phyloP scores from a whole-genome alignment of 257 asterid genomes.

The Dorcoceras hygrometricum region DNA sequence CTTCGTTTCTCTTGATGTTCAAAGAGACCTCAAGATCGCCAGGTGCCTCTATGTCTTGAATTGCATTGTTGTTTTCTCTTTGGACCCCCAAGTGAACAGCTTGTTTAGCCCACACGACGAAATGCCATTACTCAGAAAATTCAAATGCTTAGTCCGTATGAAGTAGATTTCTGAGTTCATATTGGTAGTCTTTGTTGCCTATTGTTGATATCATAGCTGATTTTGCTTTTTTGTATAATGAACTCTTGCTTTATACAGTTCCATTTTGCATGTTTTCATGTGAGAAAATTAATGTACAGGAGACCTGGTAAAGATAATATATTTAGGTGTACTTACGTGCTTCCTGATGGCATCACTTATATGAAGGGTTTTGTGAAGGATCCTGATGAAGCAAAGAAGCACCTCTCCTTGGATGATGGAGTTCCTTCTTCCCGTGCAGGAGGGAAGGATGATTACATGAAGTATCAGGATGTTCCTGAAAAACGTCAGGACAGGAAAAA shows the following conservation, averaged over 20 bases:
- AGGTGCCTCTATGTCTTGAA: constrained; percentile 35
- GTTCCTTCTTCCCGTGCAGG: constrained; percentile 26
- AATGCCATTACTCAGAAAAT: too few species aligned
- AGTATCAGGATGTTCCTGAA: constrained; percentile 33
- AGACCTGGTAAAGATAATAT: constrained; percentile 63
- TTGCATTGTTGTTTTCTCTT: not conserved
- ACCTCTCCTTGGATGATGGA: constrained; percentile 40
- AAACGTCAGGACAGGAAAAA: constrained; percentile 43
- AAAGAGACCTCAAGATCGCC: constrained; percentile 80
- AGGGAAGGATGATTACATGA: constrained; percentile 36
- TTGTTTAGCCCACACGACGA: too few species aligned
- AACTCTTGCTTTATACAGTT: constrained; percentile 10
- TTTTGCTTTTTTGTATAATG: not conserved
- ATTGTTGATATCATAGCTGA: too few species aligned
- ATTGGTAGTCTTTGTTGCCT: too few species aligned
- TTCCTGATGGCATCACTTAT: constrained; percentile 84
- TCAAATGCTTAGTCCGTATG: too few species aligned
- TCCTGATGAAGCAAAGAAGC: constrained; percentile 64
- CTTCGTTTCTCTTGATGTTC: constrained; percentile 79
- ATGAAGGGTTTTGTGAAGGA: constrained; percentile 78
- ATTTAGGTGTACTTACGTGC: constrained; percentile 79
- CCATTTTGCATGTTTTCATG: constrained; percentile 11
- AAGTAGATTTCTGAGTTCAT: too few species aligned
- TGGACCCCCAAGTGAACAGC: not conserved
- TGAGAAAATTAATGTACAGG: constrained; percentile 45